Conservation (phyloP, 805 yeast genomes). For the Candida loeiensis region DNA sequence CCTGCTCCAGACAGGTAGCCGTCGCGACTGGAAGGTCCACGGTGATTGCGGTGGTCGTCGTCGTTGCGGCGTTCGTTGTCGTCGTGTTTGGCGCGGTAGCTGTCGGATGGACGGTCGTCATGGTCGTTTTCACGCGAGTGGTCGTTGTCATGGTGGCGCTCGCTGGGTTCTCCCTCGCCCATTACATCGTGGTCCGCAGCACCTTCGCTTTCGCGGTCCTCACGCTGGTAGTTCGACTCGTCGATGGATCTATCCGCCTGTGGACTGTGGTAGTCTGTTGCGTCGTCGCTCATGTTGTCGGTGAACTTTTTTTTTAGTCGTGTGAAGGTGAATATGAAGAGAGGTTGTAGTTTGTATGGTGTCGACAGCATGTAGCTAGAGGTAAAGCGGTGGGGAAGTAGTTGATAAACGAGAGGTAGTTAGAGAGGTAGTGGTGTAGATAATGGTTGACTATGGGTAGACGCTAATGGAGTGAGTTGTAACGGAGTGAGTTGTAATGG, state of each 20-base stretch:
- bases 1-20: background rate
- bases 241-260: background rate
- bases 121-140: background rate
- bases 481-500: background rate
- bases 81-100: background rate
- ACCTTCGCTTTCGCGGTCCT: background rate
- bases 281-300: constrained; percentile 4
- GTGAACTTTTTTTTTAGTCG: constrained; percentile 5
- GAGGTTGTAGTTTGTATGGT: background rate
- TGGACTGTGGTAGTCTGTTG: background rate
- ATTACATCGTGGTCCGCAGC: background rate
- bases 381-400: background rate
- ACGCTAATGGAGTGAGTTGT: background rate
- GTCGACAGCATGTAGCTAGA: no score
- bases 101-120: background rate
- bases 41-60: background rate
- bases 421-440: no score
- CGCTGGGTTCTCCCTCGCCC: background rate
- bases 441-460: no score
- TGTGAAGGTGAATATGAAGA: constrained; percentile 4
- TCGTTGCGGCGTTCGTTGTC: background rate
- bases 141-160: background rate
- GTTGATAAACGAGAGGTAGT: no score
- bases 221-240: background rate
- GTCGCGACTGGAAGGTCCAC: background rate